phyloP scores from a whole-genome alignment of 2,329 filamentous ascomycete species.

The Colletotrichum eleusines region DNA sequence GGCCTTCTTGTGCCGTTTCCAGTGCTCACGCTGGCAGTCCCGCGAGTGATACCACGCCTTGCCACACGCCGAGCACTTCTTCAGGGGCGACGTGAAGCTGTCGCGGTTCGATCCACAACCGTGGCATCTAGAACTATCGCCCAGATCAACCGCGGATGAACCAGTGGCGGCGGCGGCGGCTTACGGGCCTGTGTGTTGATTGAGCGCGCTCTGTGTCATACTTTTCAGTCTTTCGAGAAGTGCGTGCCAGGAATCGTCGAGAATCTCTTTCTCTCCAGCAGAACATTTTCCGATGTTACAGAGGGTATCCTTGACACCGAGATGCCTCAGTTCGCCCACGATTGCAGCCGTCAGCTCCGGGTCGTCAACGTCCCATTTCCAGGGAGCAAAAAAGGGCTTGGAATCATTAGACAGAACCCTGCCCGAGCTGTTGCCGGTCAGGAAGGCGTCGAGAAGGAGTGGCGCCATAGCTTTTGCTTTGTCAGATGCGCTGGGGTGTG shows the following conservation, averaged over 20 bases:
- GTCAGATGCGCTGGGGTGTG: neutral
- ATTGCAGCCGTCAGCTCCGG: neutral
- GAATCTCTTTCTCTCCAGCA: neutral
- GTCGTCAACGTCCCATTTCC: slow-evolving; percentile 7
- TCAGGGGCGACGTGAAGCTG: neutral
- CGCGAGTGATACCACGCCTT: slow-evolving; percentile 23
- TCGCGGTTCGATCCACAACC: slow-evolving; percentile 2
- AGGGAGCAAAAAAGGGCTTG: neutral
- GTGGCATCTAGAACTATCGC: slow-evolving; percentile 2
- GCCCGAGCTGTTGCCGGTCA: neutral
- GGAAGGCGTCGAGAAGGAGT: neutral
- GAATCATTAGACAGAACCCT: neutral
- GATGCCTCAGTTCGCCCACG: neutral
- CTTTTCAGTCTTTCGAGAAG: neutral
- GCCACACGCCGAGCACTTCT: slow-evolving; percentile 10
- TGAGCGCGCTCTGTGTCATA: neutral
- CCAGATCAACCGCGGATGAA: neutral
- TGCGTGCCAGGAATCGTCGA: neutral
- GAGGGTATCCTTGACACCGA: neutral
- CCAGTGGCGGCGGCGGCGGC: neutral
- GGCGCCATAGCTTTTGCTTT: neutral
- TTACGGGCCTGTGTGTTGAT: neutral
- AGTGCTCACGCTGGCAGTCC: slow-evolving; percentile 17
- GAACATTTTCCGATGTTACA: neutral
- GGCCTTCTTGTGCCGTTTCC: slow-evolving; percentile 8